Evolutionary conservation across 768 basidiomycete genomes (phyloP).

Genomic region (Cubamyces sp.): DNA sequence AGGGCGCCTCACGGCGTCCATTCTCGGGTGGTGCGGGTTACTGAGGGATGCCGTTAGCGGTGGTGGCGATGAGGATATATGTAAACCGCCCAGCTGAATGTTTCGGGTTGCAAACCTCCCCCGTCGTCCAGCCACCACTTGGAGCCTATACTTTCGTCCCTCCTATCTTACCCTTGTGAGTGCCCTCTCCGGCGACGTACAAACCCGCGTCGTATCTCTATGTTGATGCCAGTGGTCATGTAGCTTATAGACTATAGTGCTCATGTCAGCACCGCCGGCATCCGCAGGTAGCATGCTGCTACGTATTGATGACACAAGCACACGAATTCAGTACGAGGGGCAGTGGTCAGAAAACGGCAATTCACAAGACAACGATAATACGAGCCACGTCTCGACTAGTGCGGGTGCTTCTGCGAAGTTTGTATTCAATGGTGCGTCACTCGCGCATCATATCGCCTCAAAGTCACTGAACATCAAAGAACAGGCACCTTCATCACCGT

Average conservation of each 20-base stretch:
- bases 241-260: not conserved
- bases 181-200: too few relatives aligned
- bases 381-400: conserved; percentile 16
- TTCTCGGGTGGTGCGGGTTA: not conserved
- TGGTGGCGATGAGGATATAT: conserved; percentile 8
- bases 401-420: conserved; percentile 22
- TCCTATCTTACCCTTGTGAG: not conserved
- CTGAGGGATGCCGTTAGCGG: not conserved
- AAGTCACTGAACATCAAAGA: not conserved
- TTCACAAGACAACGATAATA: not conserved
- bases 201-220: too few relatives aligned
- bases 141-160: not conserved
- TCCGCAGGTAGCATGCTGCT: conserved; percentile 7
- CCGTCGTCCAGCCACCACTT: not conserved
- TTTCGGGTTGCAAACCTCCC: not conserved
- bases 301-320: conserved; percentile 21
- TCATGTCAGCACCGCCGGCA: not conserved
- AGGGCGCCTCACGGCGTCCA: not conserved
- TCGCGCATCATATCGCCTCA: not conserved
- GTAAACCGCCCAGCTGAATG: not conserved
- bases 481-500: conserved; percentile 25
- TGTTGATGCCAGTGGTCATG: too few relatives aligned
- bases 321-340: conserved; percentile 10
- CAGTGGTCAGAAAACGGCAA: conserved; percentile 5
- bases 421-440: conserved; percentile 22